Base-by-base conservation (phyloP, 129 eudicot species). In the Sambucus nigra region DNA sequence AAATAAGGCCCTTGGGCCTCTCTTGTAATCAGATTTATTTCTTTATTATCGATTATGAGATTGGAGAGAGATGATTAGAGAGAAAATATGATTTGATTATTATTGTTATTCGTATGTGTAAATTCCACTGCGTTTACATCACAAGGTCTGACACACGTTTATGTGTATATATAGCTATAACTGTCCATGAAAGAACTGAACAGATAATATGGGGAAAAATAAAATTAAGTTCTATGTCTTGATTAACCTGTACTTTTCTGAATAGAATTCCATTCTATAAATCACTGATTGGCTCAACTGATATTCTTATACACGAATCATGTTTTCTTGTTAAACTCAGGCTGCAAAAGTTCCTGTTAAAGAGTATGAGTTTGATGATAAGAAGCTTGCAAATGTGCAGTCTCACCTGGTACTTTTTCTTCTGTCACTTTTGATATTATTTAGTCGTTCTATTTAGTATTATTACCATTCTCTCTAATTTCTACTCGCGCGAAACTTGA, bases 301-400 rank as follows among this genome's bases (percentile, higher is more conserved):
- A 2, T 28, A 17, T 31, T 39, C 6, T 33, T 42, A 56, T 38
- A 3, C 2, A 7, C 16, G 31, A 3, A 16, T 24, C n/a, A 25
- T 32, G 44, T 26, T 70, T 51, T 16, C 24, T 38, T 29, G 9
- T 27, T 55, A 19, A 48, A 66, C 75, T 29, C 81, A 86, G 95
- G 83, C 75, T 65, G 95, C 86, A 9, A 79, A 79, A 64, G 95
- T 91, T 18, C 94, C 95, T 2, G 80, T 91, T 27, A 80, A 85
- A 58, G 99, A 86, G 75, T 82, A 85, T 28, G 98, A 82, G 51
- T 86, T 68, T 60, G 87, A 80, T 62, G 47, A 69, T 21, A 79
- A 67, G 77, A 86, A 80, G 70, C 66, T 86, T 59, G 70, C 79
- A 47, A 86, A 91, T 71, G 91, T 86, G 59, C 94, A 80, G 56